Base-by-base conservation (phyloP, 305 asterid genomes). In the Galium porrigens region DNA sequence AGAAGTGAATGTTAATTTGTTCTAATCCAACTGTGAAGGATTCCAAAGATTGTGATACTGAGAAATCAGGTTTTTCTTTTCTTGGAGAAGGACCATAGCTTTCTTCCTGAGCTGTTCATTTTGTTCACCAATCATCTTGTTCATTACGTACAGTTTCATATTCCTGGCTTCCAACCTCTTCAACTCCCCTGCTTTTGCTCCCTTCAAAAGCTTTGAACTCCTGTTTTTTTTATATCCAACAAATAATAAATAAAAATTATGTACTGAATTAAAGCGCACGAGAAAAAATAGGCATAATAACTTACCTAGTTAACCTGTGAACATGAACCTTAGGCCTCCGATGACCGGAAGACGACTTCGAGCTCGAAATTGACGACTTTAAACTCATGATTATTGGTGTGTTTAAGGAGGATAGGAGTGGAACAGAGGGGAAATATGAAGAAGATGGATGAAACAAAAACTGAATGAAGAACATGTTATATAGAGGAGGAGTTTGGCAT, bases 41-140 rank as follows among this genome's bases (percentile, higher is more conserved):
- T 69, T 54, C 54, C 32, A 41, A 15, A 59, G 20, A 11, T 66
- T 61, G 27, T 64, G 80, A 37, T 70, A 57, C 36, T 70, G 71
- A 64, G 70, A 65, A 17, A 42, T 61, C 73, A 79, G 34, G 9
- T 18, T 59, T 63, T 68, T 64, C 53, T 79, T 76, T 65, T 79
- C 81, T 30, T 76, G 83, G 51, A 76, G 69, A 65, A 79, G 81
- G 29, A 58, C 51, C 65, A 52, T 11, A 30, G 79, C 78, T 65
- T 65, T 70, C 54, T 68, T 70, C 17, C 72, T 56, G 3, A 79
- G 68, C 36, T 56, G 63, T 46, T 73, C 73, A 68, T 79, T 79
- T 70, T 79, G 80, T 61, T 76, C 74, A 62, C 65, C 42, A 14
- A 79, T 79, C 48, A 57, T 58, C 67, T 70, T 67, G 77, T 79